Conservation (phyloP, 441 rosid species). For the Erysimum cheiri region DNA sequence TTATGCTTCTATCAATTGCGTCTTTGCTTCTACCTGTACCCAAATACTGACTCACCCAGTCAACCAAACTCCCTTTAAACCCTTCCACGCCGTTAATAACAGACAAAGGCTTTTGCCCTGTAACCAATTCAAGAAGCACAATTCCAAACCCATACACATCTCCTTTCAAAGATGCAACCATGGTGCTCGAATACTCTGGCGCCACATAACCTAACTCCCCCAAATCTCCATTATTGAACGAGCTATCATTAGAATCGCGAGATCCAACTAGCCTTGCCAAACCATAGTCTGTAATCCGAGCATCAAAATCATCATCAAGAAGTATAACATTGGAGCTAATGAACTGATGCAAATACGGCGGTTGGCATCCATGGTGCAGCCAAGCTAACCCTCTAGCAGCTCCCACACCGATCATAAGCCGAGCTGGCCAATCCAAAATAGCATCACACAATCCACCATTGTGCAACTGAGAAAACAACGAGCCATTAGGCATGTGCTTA, state of each 20-base stretch:
- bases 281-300: slow-evolving; percentile 67
- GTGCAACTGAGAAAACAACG: slow-evolving; percentile 61
- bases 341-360: slow-evolving; percentile 62
- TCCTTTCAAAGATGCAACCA: slow-evolving; percentile 49
- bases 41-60: slow-evolving; percentile 51
- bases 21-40: slow-evolving; percentile 41
- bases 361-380: slow-evolving; percentile 78
- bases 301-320: slow-evolving; percentile 72
- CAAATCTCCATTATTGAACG: slow-evolving; percentile 44
- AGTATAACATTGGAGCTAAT: slow-evolving; percentile 67
- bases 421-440: slow-evolving; percentile 60
- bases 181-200: slow-evolving; percentile 45
- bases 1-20: slow-evolving; percentile 49
- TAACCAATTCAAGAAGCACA: slow-evolving; percentile 55
- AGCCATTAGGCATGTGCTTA: slow-evolving; percentile 70
- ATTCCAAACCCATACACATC: slow-evolving; percentile 62
- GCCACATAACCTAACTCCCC: slow-evolving; percentile 49
- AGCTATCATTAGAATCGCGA: slow-evolving; percentile 56
- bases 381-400: slow-evolving; percentile 75
- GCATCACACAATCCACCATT: slow-evolving; percentile 43
- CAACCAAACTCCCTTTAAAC: slow-evolving; percentile 54
- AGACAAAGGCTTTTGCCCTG: slow-evolving; percentile 49
- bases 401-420: slow-evolving; percentile 65
- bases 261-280: slow-evolving; percentile 59
- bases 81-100: slow-evolving; percentile 45